A percentile compares a stretch with the other conserved stretches of the same genome.
Evolutionary conservation across 306 rosid genomes (phyloP).

Genomic region (Mimosa bimucronata): DNA sequence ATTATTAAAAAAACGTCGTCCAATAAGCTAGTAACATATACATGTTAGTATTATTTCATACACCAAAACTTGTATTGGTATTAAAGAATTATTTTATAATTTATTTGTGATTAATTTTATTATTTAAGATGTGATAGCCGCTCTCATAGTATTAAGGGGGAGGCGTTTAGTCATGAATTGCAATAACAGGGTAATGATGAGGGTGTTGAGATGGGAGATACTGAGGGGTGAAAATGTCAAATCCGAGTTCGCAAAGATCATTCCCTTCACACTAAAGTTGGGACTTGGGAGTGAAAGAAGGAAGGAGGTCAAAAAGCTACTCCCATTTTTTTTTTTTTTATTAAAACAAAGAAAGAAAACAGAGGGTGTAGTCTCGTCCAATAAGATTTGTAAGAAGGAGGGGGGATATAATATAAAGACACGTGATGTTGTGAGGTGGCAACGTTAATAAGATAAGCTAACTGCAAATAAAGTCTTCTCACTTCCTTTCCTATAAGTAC

Average conservation of each 20-base stretch:
- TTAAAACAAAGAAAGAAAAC: neutral
- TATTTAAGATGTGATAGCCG: too few relatives aligned
- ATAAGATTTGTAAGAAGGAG: neutral
- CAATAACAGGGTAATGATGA: slow-evolving; percentile 10
- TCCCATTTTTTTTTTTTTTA: too few relatives aligned
- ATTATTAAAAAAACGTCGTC: too few relatives aligned
- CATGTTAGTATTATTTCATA: too few relatives aligned
- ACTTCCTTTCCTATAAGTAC: neutral
- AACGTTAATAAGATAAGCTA: neutral
- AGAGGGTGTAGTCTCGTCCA: slow-evolving; percentile 1
- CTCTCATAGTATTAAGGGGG: too few relatives aligned
- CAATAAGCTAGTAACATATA: too few relatives aligned
- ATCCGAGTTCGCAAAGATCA: slow-evolving; percentile 19
- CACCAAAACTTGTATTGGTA: too few relatives aligned
- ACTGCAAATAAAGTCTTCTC: slow-evolving; percentile 12
- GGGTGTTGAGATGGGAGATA: neutral
- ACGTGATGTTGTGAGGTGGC: slow-evolving; percentile 29
- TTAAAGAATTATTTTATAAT: too few relatives aligned
- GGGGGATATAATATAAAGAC: neutral
- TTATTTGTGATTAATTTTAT: too few relatives aligned
- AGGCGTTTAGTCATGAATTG: neutral
- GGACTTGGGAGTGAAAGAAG: neutral
- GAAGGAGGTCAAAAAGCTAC: neutral
- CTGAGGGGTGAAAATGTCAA: slow-evolving; percentile 11
- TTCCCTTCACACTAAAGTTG: slow-evolving; percentile 9